These are phyloP conservation scores for Salix purpurea DNA, from an alignment of 345 rosid genomes.

Conservation along the genomic window DNA sequence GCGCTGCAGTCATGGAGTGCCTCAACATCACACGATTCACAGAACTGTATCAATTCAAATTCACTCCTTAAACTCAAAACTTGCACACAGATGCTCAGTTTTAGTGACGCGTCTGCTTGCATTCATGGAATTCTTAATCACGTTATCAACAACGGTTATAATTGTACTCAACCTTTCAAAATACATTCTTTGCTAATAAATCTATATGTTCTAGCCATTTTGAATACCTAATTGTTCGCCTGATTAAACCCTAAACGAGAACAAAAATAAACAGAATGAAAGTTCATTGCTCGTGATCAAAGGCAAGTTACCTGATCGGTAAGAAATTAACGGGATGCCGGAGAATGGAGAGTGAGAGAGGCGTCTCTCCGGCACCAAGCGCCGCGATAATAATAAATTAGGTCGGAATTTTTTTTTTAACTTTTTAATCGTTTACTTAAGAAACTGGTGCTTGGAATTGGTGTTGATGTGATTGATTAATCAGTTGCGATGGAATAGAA, in stretches of 20 bases:
- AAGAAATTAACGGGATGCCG: neutral
- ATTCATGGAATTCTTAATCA: no score
- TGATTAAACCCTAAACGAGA: neutral
- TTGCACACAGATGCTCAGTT: no score
- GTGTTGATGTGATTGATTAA: neutral
- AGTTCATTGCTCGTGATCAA: neutral
- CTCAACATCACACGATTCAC: no score
- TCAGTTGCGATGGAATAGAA: neutral
- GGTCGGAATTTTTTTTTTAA: neutral
- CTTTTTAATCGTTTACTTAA: neutral
- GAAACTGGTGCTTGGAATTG: no score
- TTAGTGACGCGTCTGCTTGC: no score
- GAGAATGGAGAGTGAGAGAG: neutral
- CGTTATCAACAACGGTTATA: no score
- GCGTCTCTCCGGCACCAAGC: neutral
- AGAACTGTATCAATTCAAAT: no score
- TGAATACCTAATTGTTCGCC: neutral
- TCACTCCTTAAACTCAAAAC: no score
- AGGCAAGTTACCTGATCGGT: neutral
- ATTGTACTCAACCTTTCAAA: no score
- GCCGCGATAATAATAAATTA: neutral
- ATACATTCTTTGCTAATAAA: no score
- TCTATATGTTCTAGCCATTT: no score
- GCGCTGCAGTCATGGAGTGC: no score
- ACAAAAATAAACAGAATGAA: neutral